A percentile compares a stretch with the other conserved stretches of the same genome.
phyloP scores from a whole-genome alignment of 1,139 yeast species.

The Candida albicans region DNA sequence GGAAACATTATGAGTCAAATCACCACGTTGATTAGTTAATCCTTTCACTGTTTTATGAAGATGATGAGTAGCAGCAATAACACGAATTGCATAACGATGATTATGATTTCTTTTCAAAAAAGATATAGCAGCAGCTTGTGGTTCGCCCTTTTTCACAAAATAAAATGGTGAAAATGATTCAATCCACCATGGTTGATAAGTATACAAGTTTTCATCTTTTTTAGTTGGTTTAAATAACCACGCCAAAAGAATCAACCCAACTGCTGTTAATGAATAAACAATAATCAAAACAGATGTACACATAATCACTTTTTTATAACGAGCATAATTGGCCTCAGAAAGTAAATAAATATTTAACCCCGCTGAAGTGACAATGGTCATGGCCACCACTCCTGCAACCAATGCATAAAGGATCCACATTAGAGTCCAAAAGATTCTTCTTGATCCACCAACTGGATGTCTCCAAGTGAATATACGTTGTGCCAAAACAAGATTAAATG shows the following conservation, averaged over 20 bases:
- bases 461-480: slow-evolving; percentile 81
- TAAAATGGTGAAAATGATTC: slow-evolving; percentile 58
- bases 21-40: slow-evolving; percentile 44
- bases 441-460: slow-evolving; percentile 74
- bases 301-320: slow-evolving; percentile 58
- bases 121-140: slow-evolving; percentile 48
- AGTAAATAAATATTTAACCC: slow-evolving; percentile 64
- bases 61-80: slow-evolving; percentile 49
- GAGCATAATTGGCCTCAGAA: slow-evolving; percentile 41
- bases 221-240: slow-evolving; percentile 57
- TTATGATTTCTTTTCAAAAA: slow-evolving; percentile 51
- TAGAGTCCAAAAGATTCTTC: slow-evolving; percentile 50
- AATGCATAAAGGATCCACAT: slow-evolving; percentile 55
- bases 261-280: slow-evolving; percentile 59
- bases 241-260: slow-evolving; percentile 50
- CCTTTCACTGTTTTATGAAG: slow-evolving; percentile 46
- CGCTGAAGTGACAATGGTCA: slow-evolving; percentile 68
- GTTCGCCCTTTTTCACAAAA: slow-evolving; percentile 52
- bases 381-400: slow-evolving; percentile 58
- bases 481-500: slow-evolving; percentile 65
- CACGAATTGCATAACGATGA: slow-evolving; percentile 52
- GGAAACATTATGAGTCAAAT: slow-evolving; percentile 49
- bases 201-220: slow-evolving; percentile 52
- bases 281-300: slow-evolving; percentile 58
- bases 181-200: slow-evolving; percentile 82